Conservation (phyloP, 441 rosid genomes). For the Arabidopsis lyrata region DNA sequence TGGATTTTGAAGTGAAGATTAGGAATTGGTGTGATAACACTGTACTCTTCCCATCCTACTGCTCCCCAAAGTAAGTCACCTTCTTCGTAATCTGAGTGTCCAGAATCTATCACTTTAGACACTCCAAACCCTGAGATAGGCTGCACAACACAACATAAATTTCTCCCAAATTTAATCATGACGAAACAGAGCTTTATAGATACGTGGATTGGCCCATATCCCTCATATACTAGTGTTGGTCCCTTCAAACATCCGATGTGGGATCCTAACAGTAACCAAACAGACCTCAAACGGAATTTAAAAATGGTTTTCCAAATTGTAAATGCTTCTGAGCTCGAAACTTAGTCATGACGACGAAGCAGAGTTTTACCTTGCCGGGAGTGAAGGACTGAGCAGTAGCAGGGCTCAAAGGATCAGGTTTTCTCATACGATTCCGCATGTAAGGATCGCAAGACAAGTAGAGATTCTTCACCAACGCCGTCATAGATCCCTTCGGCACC, state of each 20-base stretch:
- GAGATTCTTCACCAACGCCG: conserved; percentile 52
- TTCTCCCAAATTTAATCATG: background rate
- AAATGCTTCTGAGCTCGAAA: too few relatives aligned
- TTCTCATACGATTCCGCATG: conserved; percentile 57
- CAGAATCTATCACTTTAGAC: conserved; percentile 60
- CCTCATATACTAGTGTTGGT: too few relatives aligned
- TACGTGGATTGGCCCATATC: too few relatives aligned
- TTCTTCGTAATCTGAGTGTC: conserved; percentile 49
- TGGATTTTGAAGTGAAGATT: conserved; percentile 51
- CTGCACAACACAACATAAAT: conserved; percentile 43
- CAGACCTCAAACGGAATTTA: background rate
- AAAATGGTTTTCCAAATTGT: too few relatives aligned
- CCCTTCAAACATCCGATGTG: too few relatives aligned
- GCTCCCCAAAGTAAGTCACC: conserved; percentile 70
- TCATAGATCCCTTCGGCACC: conserved; percentile 46
- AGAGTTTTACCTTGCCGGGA: conserved; percentile 37
- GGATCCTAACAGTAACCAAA: too few relatives aligned
- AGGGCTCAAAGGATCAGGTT: conserved; percentile 36
- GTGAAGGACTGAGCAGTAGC: conserved; percentile 29
- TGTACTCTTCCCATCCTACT: conserved; percentile 69
- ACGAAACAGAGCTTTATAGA: too few relatives aligned
- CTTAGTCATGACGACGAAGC: background rate
- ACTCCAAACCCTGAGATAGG: conserved; percentile 59
- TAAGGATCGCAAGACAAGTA: conserved; percentile 72
- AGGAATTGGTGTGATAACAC: conserved; percentile 40